phyloP scores from a whole-genome alignment of 225 moss, liverwort and hornwort species.

The Asterella californica region DNA sequence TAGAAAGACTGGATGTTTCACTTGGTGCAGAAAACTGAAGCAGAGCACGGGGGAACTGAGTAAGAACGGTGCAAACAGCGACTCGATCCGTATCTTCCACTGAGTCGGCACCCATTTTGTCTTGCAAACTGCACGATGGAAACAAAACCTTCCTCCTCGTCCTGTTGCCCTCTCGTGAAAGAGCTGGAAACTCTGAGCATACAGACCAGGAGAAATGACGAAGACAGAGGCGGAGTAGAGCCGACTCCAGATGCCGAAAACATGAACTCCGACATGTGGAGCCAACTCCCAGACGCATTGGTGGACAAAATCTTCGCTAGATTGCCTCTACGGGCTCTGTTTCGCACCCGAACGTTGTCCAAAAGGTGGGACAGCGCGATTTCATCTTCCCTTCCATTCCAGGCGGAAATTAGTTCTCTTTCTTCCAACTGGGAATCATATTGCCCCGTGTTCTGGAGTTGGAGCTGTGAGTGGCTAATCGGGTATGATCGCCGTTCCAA shows the following conservation, averaged over 20 bases:
- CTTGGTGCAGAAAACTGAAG: too few relatives aligned
- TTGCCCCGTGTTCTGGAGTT: constrained; percentile 47
- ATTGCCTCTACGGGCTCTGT: constrained; percentile 29
- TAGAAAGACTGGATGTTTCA: too few relatives aligned
- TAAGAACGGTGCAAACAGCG: too few relatives aligned
- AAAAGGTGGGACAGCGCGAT: constrained; percentile 29
- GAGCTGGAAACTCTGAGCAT: constrained; percentile 5
- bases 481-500: constrained; percentile 31
- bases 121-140: neutral
- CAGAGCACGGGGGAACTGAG: too few relatives aligned
- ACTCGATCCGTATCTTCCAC: too few relatives aligned
- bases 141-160: constrained; percentile 5
- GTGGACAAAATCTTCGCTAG: constrained; percentile 39
- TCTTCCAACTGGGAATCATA: constrained; percentile 38
- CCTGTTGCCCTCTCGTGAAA: neutral
- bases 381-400: constrained; percentile 19
- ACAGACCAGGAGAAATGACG: neutral
- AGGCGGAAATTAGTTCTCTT: constrained; percentile 25
- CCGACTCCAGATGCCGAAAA: neutral
- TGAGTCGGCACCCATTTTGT: too few relatives aligned
- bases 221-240: too few relatives aligned
- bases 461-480: constrained; percentile 45
- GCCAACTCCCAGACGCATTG: constrained; percentile 28
- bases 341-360: constrained; percentile 31
- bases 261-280: constrained; percentile 22